Evolutionary conservation across 2,329 filamentous ascomycete genomes (phyloP).

Genomic region (Arachnopeziza araneosa): DNA sequence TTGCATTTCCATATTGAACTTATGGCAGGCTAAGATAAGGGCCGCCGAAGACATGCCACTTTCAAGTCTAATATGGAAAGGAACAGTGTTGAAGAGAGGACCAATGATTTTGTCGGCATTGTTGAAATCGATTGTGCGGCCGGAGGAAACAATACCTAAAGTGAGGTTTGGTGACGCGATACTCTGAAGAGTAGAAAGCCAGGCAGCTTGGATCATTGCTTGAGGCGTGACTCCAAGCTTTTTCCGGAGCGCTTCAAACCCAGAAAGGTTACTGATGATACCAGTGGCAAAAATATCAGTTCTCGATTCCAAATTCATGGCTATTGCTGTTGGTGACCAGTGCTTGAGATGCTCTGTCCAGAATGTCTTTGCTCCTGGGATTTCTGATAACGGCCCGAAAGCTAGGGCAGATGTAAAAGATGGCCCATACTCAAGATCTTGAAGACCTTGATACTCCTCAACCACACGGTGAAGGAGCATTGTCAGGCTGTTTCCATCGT

Average conservation of each 20-base stretch:
- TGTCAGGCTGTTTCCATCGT: conserved; percentile 75
- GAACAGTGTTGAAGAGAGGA: conserved; percentile 85
- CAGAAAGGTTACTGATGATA: conserved; percentile 33
- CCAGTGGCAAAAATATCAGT: conserved; percentile 24
- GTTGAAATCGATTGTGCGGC: conserved; percentile 64
- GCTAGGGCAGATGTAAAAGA: conserved; percentile 62
- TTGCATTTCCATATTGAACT: conserved; percentile 62
- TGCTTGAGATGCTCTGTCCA: conserved; percentile 46
- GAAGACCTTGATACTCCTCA: conserved; percentile 40
- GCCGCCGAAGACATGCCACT: conserved; percentile 49
- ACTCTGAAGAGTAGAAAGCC: conserved; percentile 57
- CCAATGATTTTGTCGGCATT: conserved; percentile 65
- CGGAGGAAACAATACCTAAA: conserved; percentile 74
- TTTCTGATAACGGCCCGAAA: conserved; percentile 58
- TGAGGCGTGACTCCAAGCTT: conserved; percentile 70
- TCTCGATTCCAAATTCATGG: neutral
- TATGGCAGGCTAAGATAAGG: conserved; percentile 59
- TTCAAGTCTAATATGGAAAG: conserved; percentile 51
- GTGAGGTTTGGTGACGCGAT: conserved; percentile 37
- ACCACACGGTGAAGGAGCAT: conserved; percentile 58
- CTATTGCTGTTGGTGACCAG: conserved; percentile 18
- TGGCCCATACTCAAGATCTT: conserved; percentile 35
- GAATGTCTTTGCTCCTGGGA: conserved; percentile 51
- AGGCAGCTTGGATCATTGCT: conserved; percentile 69
- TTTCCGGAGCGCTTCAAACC: conserved; percentile 49